A percentile compares a stretch with the other conserved stretches of the same genome.
Conservation (phyloP, 495 filamentous ascomycete genomes). For the Alectoria sarmentosa region DNA sequence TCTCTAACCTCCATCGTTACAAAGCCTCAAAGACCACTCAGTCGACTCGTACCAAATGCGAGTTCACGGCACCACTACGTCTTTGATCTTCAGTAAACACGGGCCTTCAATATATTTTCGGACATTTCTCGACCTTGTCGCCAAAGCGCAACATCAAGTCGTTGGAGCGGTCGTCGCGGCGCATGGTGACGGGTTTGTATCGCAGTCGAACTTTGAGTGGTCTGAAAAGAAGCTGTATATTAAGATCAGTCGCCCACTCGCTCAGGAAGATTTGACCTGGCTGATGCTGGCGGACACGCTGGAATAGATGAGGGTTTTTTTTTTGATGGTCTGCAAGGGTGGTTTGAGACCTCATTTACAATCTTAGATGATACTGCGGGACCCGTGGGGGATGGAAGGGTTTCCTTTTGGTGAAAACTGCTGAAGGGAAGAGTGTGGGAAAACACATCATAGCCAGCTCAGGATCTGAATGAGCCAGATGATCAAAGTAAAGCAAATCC, state of each 20-base stretch:
- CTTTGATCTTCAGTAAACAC: conserved; percentile 3
- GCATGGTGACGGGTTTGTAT: background rate
- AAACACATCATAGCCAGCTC: no score
- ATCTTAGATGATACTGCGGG: background rate
- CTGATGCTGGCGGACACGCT: conserved; percentile 7
- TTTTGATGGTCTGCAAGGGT: background rate
- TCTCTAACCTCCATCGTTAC: background rate
- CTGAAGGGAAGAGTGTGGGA: no score
- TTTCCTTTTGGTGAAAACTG: background rate
- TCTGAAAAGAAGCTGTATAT: background rate
- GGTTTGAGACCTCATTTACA: background rate
- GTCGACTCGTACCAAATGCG: conserved; percentile 3
- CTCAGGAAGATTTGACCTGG: conserved; percentile 5
- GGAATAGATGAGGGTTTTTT: background rate
- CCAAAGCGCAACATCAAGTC: background rate
- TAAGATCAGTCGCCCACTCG: background rate
- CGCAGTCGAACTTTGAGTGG: background rate
- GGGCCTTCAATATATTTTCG: background rate
- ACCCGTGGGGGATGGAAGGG: background rate
- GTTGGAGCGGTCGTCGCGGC: background rate
- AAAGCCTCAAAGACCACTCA: background rate
- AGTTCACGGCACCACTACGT: background rate
- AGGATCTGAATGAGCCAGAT: no score
- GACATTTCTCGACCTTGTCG: background rate
- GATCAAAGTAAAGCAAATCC: no score